Conservation (phyloP, 257 asterid species). For the Solanum pennellii region DNA sequence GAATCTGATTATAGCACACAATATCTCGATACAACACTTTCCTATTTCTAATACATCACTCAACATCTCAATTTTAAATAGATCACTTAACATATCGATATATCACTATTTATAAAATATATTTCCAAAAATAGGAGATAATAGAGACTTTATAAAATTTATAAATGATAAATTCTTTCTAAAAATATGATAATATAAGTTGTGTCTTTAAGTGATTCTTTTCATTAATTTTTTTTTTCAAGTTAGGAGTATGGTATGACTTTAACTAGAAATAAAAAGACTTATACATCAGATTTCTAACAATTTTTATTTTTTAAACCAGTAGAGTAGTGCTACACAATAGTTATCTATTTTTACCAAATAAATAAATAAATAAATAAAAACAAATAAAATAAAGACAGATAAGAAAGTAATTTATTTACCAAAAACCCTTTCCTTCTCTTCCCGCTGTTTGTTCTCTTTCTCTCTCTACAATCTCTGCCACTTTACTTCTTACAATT, state of each 20-base stretch:
- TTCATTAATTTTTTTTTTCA: not conserved
- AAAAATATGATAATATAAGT: no score
- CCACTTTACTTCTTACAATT: not conserved
- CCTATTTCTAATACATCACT: rapidly evolving
- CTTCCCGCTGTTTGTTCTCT: not conserved
- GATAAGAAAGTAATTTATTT: not conserved
- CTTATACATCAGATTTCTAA: not conserved
- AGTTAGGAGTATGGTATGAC: not conserved
- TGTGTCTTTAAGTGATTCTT: no score
- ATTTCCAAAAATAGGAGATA: not conserved
- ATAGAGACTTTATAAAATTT: no score
- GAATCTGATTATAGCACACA: no score
- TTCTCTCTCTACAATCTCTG: not conserved
- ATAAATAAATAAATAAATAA: not conserved
- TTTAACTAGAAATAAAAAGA: not conserved
- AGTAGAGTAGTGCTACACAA: not conserved
- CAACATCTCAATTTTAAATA: not conserved
- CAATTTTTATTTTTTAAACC: not conserved
- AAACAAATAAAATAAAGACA: not conserved
- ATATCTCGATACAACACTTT: no score
- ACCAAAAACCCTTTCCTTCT: not conserved
- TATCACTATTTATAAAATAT: no score
- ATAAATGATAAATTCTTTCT: no score
- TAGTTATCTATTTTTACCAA: not conserved
- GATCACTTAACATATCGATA: not conserved